Conservation (phyloP, 805 yeast genomes). For the Yamadazyma akitaensis region DNA sequence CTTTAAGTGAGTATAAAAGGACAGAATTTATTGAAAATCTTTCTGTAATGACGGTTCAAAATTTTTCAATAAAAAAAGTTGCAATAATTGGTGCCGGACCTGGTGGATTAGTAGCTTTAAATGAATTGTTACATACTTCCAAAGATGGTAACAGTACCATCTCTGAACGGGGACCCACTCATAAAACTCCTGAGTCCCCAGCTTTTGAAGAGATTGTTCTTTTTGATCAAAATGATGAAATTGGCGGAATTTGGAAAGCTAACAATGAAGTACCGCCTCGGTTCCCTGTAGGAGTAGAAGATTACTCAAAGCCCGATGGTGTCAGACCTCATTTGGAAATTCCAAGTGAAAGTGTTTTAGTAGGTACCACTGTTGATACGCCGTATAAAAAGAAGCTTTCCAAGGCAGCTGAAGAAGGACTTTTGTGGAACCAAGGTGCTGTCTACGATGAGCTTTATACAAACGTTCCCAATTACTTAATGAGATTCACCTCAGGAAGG, state of each 20-base stretch:
- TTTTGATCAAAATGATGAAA: slow-evolving; percentile 37
- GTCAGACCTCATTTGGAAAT: slow-evolving; percentile 17
- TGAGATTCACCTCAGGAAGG: slow-evolving; percentile 30
- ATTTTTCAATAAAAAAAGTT: slow-evolving; percentile 15
- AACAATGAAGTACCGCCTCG: slow-evolving; percentile 15
- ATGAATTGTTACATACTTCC: slow-evolving; percentile 26
- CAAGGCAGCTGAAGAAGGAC: slow-evolving; percentile 10
- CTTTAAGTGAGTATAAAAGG: neutral
- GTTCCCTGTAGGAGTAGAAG: slow-evolving; percentile 20
- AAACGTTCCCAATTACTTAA: slow-evolving; percentile 34
- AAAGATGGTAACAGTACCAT: slow-evolving; percentile 18
- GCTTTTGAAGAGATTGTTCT: slow-evolving; percentile 9
- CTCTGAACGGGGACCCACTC: neutral
- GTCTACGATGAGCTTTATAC: slow-evolving; percentile 37
- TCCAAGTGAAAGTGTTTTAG: slow-evolving; percentile 14
- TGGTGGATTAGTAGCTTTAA: slow-evolving; percentile 31
- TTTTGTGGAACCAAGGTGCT: slow-evolving; percentile 37
- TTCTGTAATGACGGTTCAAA: neutral
- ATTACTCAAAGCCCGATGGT: slow-evolving; percentile 29
- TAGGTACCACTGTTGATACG: slow-evolving; percentile 15
- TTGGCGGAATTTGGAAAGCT: slow-evolving; percentile 45
- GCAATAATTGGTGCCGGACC: slow-evolving; percentile 27
- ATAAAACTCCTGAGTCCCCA: neutral
- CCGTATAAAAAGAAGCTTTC: slow-evolving; percentile 10
- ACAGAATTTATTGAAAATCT: neutral